Conservation (phyloP, 208 protist genomes). For the Endotrypanum monterogeii region DNA sequence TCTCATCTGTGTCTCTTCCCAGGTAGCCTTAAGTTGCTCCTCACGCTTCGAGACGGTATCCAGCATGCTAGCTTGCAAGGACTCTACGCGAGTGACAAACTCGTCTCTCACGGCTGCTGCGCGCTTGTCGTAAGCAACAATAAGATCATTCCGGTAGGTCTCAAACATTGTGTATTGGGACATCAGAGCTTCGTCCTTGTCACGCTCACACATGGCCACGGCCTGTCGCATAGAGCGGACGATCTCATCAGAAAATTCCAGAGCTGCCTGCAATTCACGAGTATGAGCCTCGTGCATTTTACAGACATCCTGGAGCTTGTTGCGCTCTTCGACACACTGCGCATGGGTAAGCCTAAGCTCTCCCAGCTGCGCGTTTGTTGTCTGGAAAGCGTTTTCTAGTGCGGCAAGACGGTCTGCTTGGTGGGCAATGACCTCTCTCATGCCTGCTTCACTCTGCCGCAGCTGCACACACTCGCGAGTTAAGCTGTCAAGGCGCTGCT, state of each 20-base stretch:
- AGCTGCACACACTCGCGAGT: slow-evolving; percentile 28
- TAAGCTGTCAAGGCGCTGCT: slow-evolving; percentile 26
- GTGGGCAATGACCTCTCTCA: slow-evolving; percentile 31
- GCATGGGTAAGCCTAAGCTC: slow-evolving; percentile 12
- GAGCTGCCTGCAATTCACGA: slow-evolving; percentile 21
- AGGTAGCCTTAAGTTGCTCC: slow-evolving; percentile 37
- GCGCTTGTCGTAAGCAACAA: slow-evolving; percentile 44
- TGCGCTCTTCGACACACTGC: slow-evolving; percentile 16
- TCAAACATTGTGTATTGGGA: slow-evolving; percentile 51
- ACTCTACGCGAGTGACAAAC: slow-evolving; percentile 32
- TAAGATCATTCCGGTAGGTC: slow-evolving; percentile 26
- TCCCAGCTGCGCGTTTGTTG: slow-evolving; percentile 15
- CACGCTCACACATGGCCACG: slow-evolving; percentile 23
- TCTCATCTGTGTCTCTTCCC: slow-evolving; percentile 32
- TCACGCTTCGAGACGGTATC: slow-evolving; percentile 42
- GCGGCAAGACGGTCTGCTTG: slow-evolving; percentile 31
- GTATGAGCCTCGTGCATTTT: slow-evolving; percentile 30
- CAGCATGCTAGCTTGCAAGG: slow-evolving; percentile 38
- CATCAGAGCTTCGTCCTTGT: slow-evolving; percentile 38
- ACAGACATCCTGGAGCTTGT: slow-evolving; percentile 24
- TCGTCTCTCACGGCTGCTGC: slow-evolving; percentile 31
- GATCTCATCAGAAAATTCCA: slow-evolving; percentile 28
- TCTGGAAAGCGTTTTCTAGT: slow-evolving; percentile 29
- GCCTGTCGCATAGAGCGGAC: slow-evolving; percentile 34
- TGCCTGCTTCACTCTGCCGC: slow-evolving; percentile 24